phyloP scores from a whole-genome alignment of 2,329 filamentous ascomycete genomes.

The Davidsoniella eucalypti region DNA sequence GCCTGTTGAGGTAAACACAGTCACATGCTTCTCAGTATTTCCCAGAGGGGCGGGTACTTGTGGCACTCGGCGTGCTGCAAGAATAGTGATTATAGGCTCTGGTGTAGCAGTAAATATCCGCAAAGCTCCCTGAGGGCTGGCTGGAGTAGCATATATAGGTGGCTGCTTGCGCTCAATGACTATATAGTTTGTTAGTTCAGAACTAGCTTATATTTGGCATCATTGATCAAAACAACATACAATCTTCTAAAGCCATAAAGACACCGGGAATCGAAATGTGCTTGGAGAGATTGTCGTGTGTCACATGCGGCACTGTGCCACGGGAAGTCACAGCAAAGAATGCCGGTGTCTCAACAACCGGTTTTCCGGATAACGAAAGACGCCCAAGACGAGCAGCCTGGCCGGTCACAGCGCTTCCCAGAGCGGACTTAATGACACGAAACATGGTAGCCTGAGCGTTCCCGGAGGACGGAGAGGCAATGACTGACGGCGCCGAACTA shows the following conservation, averaged over 20 bases:
- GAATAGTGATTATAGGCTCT: conserved; percentile 45
- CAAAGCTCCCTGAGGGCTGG: conserved; percentile 36
- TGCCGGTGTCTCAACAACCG: conserved; percentile 63
- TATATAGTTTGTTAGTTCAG: conserved; percentile 16
- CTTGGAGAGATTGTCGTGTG: conserved; percentile 62
- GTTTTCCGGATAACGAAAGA: conserved; percentile 44
- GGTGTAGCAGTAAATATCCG: conserved; percentile 64
- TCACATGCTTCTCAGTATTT: conserved; percentile 55
- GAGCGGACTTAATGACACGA: conserved; percentile 27
- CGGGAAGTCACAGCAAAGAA: conserved; percentile 69
- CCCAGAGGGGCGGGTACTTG: conserved; percentile 54
- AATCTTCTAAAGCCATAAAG: conserved; percentile 82
- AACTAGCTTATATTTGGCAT: not conserved
- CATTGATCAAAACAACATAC: conserved; percentile 34
- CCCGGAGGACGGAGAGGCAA: not conserved
- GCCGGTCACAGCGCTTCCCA: conserved; percentile 19
- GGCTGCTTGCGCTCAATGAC: conserved; percentile 39
- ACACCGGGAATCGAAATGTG: conserved; percentile 50
- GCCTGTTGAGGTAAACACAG: conserved; percentile 73
- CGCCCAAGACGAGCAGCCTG: conserved; percentile 48
- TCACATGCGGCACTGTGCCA: conserved; percentile 72
- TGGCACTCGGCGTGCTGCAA: conserved; percentile 64
- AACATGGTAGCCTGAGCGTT: conserved; percentile 19
- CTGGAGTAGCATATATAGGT: conserved; percentile 29
- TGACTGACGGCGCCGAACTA: not conserved